phyloP scores from a whole-genome alignment of 2,329 filamentous ascomycete species.

The Fonsecaea pugnacius region DNA sequence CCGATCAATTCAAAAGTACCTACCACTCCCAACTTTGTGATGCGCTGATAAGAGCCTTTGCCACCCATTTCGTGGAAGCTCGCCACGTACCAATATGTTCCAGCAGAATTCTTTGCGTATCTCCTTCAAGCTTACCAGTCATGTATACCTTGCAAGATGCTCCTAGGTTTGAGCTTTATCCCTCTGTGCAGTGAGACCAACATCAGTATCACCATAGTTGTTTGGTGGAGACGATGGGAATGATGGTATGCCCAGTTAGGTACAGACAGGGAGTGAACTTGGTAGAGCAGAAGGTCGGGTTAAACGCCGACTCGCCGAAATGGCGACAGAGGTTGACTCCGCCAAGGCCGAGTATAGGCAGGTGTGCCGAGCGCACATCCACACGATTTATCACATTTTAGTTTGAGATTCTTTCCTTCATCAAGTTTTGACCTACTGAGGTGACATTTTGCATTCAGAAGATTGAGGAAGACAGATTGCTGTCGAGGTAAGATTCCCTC shows the following conservation, averaged over 20 bases:
- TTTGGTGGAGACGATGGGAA: background rate
- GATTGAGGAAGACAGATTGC: slow-evolving; percentile 64
- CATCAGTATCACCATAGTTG: background rate
- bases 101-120: background rate
- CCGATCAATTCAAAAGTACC: background rate
- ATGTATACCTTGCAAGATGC: background rate
- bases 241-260: background rate
- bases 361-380: too few species aligned
- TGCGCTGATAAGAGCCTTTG: background rate
- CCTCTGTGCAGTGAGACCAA: background rate
- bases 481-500: slow-evolving; percentile 58
- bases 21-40: background rate
- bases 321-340: too few species aligned
- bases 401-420: background rate
- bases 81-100: background rate
- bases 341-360: too few species aligned
- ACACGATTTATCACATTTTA: too few species aligned
- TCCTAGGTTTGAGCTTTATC: background rate
- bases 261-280: too few species aligned
- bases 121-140: background rate
- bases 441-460: slow-evolving; percentile 41
- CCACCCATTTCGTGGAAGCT: background rate
- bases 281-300: background rate
- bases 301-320: too few species aligned
- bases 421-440: background rate